phyloP scores from a whole-genome alignment of 768 basidiomycete species.

The Boletus speciosus region DNA sequence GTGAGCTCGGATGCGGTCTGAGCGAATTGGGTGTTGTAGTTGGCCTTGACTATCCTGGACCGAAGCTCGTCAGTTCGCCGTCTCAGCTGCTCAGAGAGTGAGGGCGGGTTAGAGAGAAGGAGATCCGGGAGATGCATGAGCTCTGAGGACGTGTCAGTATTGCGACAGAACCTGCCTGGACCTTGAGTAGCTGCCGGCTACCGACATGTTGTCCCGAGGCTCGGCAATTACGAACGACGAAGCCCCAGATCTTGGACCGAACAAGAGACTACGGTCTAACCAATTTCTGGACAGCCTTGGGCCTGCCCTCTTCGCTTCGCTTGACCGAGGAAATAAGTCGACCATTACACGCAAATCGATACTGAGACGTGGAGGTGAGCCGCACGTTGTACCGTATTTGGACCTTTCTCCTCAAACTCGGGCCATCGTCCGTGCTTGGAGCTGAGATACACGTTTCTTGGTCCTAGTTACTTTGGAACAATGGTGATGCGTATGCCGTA shows the following conservation, averaged over 20 bases:
- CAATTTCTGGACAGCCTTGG: neutral
- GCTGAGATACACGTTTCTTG: neutral
- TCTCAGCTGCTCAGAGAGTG: neutral
- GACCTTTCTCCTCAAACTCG: neutral
- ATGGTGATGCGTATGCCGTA: too few relatives aligned
- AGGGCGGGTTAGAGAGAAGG: neutral
- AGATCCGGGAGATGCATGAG: neutral
- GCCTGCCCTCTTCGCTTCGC: neutral
- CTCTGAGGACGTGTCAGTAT: too few relatives aligned
- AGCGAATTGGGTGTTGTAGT: slow-evolving; percentile 4
- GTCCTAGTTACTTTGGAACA: neutral
- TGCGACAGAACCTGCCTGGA: neutral
- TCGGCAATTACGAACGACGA: neutral
- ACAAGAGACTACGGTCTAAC: neutral
- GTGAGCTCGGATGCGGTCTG: slow-evolving; percentile 2
- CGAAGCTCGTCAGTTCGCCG: neutral
- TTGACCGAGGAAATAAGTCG: neutral
- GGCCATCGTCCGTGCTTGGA: neutral
- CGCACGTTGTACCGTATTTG: neutral
- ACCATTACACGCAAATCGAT: neutral
- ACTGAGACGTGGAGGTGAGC: neutral
- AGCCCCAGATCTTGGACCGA: neutral
- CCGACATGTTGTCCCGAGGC: neutral
- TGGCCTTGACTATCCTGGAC: neutral
- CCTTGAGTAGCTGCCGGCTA: neutral